Evolutionary conservation across 106 monocot species (phyloP).

Genomic region (Dendrobium nobile): DNA sequence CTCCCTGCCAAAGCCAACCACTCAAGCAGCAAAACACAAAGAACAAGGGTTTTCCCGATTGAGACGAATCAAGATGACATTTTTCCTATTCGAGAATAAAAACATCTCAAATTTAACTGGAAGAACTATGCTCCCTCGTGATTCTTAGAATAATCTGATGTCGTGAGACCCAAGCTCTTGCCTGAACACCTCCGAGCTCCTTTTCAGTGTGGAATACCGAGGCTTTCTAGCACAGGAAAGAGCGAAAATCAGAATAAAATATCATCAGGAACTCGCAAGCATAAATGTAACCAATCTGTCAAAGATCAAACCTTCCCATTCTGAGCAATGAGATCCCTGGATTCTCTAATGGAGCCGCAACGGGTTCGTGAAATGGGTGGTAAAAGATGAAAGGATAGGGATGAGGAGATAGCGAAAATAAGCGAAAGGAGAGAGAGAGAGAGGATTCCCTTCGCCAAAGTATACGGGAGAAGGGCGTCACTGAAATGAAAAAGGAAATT

Average conservation of each 20-base stretch:
- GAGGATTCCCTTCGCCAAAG: no score
- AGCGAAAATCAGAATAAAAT: neutral
- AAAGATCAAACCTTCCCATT: neutral
- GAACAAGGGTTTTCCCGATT: neutral
- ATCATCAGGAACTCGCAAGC: neutral
- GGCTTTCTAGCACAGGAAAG: neutral
- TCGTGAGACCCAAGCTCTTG: neutral
- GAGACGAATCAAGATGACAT: neutral
- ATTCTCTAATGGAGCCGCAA: neutral
- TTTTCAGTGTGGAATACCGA: neutral
- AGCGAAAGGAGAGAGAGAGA: no score
- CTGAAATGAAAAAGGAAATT: no score
- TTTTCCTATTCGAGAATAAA: neutral
- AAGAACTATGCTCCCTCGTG: neutral
- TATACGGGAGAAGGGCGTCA: no score
- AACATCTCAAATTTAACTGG: constrained; percentile 5
- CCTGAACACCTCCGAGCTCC: neutral
- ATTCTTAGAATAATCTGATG: neutral
- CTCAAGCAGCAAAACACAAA: neutral
- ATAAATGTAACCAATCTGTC: neutral
- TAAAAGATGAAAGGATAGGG: no score
- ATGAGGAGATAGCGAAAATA: no score
- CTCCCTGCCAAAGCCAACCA: neutral
- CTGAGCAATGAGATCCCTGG: neutral
- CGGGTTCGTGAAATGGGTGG: no score